phyloP scores from a whole-genome alignment of 768 basidiomycete genomes.

The Tricholoma furcatifolium region DNA sequence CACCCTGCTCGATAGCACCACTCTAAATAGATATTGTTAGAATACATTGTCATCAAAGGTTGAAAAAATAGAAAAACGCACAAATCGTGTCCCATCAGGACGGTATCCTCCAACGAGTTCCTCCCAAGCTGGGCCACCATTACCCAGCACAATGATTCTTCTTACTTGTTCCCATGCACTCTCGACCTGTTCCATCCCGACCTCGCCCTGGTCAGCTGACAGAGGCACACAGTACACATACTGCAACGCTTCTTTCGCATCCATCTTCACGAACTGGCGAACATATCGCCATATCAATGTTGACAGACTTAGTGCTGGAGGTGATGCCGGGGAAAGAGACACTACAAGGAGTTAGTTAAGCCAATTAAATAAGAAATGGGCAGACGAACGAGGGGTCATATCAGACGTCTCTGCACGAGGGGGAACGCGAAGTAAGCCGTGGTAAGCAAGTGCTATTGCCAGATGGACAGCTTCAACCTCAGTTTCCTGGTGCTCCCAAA shows the following conservation, averaged over 20 bases:
- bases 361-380: neutral
- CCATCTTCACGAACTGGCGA: slow-evolving; percentile 88
- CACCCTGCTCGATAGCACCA: slow-evolving; percentile 84
- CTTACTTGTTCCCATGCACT: slow-evolving; percentile 78
- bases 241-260: slow-evolving; percentile 91
- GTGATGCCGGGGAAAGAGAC: slow-evolving; percentile 61
- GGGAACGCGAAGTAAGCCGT: slow-evolving; percentile 86
- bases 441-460: slow-evolving; percentile 88
- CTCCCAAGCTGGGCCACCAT: slow-evolving; percentile 82
- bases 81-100: slow-evolving; percentile 86
- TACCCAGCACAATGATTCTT: slow-evolving; percentile 76
- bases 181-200: slow-evolving; percentile 85
- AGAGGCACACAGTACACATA: slow-evolving; percentile 90
- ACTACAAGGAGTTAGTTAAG: slow-evolving; percentile 39
- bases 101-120: slow-evolving; percentile 93
- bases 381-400: slow-evolving; percentile 65
- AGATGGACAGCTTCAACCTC: slow-evolving; percentile 95
- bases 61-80: slow-evolving; percentile 36
- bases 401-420: slow-evolving; percentile 81
- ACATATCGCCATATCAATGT: slow-evolving; percentile 92
- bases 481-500: slow-evolving; percentile 84
- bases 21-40: slow-evolving; percentile 42
- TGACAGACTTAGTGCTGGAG: slow-evolving; percentile 76
- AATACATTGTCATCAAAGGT: neutral
- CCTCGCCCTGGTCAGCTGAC: slow-evolving; percentile 62